phyloP scores from a whole-genome alignment of 139 green algal species.

The Picochlorum sp. region DNA sequence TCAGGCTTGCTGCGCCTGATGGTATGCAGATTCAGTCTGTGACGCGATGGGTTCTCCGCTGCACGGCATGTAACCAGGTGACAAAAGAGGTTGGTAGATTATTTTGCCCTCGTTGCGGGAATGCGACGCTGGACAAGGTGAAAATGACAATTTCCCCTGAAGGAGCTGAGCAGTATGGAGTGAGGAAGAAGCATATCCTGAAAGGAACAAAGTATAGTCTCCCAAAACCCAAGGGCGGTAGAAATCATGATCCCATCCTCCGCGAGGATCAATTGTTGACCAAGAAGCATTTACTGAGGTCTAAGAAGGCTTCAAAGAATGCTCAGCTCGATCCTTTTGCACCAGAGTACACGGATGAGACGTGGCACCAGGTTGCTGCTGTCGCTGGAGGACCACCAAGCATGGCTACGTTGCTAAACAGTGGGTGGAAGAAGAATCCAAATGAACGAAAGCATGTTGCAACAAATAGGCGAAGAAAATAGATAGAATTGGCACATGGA shows the following conservation, averaged over 20 bases:
- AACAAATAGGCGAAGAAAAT: constrained; percentile 57
- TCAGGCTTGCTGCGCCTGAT: constrained; percentile 65
- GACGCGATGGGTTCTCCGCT: constrained; percentile 70
- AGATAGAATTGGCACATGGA: background rate
- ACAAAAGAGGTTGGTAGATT: constrained; percentile 50
- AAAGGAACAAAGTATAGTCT: constrained; percentile 78
- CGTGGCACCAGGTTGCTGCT: constrained; percentile 47
- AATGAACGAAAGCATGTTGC: constrained; percentile 66
- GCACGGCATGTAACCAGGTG: constrained; percentile 64
- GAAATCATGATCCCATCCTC: constrained; percentile 60
- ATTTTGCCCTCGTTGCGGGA: constrained; percentile 92
- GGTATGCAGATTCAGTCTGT: constrained; percentile 63
- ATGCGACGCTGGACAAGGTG: constrained; percentile 77
- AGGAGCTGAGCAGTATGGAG: constrained; percentile 68
- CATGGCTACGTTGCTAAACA: constrained; percentile 34
- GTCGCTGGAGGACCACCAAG: constrained; percentile 7
- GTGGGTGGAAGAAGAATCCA: constrained; percentile 66
- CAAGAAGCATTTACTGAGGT: constrained; percentile 32
- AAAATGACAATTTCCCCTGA: constrained; percentile 60
- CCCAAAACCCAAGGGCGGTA: constrained; percentile 78
- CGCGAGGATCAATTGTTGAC: constrained; percentile 79
- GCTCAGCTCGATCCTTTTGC: constrained; percentile 64
- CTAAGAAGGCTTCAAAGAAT: constrained; percentile 18
- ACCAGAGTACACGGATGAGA: constrained; percentile 56
- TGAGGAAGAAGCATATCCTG: constrained; percentile 68